Conservation (phyloP, 2,329 filamentous ascomycete species). For the Arthrobotrys musiformis region DNA sequence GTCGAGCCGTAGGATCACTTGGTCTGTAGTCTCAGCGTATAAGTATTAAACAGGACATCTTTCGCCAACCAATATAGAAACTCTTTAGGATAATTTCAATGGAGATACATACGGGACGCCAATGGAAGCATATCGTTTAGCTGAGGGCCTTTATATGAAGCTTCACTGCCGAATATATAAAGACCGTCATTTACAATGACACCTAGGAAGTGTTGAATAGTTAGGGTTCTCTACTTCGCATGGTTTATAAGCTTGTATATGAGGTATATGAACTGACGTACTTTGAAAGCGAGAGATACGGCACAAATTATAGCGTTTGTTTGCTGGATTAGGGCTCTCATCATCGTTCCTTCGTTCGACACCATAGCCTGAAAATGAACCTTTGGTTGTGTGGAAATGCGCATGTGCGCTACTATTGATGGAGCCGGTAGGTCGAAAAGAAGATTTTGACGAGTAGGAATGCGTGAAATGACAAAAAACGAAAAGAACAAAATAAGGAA, state of each 20-base stretch:
- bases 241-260: not conserved
- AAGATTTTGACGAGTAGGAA: not conserved
- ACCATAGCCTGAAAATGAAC: not conserved
- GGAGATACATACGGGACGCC: not conserved
- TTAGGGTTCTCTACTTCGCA: not conserved
- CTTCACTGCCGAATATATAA: slow-evolving; percentile 2
- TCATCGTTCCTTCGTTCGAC: not conserved
- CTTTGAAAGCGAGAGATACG: not conserved
- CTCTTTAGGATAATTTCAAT: too few relatives aligned
- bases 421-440: not conserved
- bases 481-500: not conserved
- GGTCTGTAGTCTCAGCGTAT: not conserved
- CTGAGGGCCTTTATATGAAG: not conserved
- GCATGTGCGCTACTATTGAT: not conserved
- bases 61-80: too few relatives aligned
- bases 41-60: not conserved
- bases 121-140: not conserved
- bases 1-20: not conserved
- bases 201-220: not conserved
- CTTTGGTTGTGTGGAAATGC: not conserved
- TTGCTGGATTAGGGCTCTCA: too few relatives aligned
- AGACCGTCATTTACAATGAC: not conserved
- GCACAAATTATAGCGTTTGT: not conserved
- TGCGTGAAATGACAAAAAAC: not conserved
- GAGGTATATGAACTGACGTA: not conserved